Evolutionary conservation across 176 grass and related monocot genomes (phyloP).

Genomic region (Rhynchospora pubera): DNA sequence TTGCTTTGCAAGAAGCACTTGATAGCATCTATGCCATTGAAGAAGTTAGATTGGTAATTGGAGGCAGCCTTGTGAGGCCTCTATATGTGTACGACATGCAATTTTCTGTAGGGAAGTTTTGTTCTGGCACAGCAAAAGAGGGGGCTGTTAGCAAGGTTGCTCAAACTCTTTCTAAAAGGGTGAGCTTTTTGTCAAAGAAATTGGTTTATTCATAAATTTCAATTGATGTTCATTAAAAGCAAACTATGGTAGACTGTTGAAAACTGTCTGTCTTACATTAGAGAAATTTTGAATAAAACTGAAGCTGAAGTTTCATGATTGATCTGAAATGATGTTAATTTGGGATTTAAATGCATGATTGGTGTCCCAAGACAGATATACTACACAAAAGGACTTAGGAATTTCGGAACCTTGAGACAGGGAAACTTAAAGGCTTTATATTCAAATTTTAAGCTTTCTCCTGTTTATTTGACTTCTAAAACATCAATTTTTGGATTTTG

Average conservation of each 20-base stretch:
- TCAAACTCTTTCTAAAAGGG: slow-evolving; percentile 79
- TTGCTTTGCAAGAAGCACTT: slow-evolving; percentile 64
- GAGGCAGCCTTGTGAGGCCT: slow-evolving; percentile 62
- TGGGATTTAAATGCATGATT: neutral
- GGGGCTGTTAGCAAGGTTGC: slow-evolving; percentile 53
- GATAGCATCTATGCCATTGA: slow-evolving; percentile 55
- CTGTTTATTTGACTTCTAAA: slow-evolving; percentile 6
- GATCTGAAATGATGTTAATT: slow-evolving; percentile 7
- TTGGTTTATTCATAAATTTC: neutral
- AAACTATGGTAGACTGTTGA: neutral
- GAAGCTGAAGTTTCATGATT: neutral
- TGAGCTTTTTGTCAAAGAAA: slow-evolving; percentile 13
- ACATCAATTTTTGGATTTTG: slow-evolving; percentile 21
- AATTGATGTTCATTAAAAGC: neutral
- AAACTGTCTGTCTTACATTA: neutral
- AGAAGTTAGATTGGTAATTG: slow-evolving; percentile 65
- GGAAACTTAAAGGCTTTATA: neutral
- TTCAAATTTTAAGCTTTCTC: neutral
- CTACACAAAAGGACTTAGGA: neutral
- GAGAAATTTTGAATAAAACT: neutral
- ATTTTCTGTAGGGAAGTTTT: slow-evolving; percentile 57
- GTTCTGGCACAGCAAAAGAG: slow-evolving; percentile 41
- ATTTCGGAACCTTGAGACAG: neutral
- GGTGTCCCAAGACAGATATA: neutral
- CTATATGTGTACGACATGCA: slow-evolving; percentile 57